Conservation (phyloP, 108 stramenopile species). For the Skeletonema grethae region DNA sequence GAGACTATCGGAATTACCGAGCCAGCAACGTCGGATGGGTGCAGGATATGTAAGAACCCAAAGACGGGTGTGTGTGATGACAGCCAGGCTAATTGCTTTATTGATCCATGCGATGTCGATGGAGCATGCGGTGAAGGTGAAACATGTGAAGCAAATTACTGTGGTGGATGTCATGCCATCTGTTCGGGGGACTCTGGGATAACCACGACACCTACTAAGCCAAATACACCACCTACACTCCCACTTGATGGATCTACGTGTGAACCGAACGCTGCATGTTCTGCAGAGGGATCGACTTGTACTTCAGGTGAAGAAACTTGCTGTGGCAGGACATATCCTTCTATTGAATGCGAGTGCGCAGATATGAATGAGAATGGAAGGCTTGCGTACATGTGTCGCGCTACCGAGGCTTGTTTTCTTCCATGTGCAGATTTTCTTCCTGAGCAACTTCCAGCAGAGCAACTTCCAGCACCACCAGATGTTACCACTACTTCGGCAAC, state of each 20-base stretch:
- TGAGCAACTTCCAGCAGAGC: too few species aligned
- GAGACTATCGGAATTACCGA: too few species aligned
- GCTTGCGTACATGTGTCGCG: neutral
- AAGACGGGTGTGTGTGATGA: neutral
- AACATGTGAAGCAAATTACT: slow-evolving; percentile 16
- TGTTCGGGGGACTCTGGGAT: neutral
- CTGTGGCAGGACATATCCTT: neutral
- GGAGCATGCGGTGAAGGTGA: slow-evolving; percentile 5
- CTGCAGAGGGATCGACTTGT: neutral
- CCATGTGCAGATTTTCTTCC: neutral
- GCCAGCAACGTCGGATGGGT: neutral
- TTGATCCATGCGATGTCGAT: slow-evolving; percentile 11
- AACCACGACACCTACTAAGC: neutral
- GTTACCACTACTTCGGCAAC: slow-evolving; percentile 1
- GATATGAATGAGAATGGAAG: neutral
- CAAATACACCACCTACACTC: neutral
- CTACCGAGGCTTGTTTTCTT: neutral
- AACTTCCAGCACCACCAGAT: neutral
- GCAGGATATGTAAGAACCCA: neutral
- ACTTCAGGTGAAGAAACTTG: neutral
- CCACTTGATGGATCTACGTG: neutral
- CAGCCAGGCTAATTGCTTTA: slow-evolving; percentile 5
- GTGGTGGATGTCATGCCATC: slow-evolving; percentile 27
- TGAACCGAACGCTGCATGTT: neutral
- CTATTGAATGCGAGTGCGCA: neutral